Percentiles rank a stretch among this genome's conserved stretches.
Conservation (phyloP, 306 rosid species). For the Corylus heterophylla region DNA sequence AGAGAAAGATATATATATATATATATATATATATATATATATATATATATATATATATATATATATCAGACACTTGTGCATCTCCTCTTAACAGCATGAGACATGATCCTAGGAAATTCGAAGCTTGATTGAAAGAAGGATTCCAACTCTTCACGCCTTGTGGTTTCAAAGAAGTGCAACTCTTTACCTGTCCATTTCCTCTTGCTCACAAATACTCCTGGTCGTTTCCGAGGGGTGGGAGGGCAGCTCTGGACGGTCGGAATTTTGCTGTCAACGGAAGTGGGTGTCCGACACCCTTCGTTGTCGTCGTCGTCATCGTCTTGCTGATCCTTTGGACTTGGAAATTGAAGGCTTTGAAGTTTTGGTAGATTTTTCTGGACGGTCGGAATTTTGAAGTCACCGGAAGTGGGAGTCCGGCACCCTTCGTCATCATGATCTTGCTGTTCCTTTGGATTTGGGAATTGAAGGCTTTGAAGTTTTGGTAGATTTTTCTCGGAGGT, state of each 20-base stretch:
- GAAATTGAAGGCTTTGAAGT: not conserved
- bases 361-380: constrained; percentile 5
- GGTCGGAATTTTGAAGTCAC: not conserved
- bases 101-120: constrained; percentile 26
- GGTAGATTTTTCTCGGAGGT: not conserved
- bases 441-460: too few species aligned
- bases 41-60: not conserved
- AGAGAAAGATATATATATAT: not conserved
- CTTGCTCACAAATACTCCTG: constrained; percentile 9
- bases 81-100: constrained; percentile 36
- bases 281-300: constrained; percentile 54
- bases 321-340: not conserved
- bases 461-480: too few species aligned
- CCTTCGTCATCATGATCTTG: too few species aligned
- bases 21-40: not conserved
- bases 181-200: constrained; percentile 33
- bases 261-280: constrained; percentile 35
- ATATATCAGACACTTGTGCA: constrained; percentile 35
- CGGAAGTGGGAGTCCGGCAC: too few species aligned
- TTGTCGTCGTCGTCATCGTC: constrained; percentile 1
- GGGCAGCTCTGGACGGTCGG: constrained; percentile 47
- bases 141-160: constrained; percentile 49
- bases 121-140: constrained; percentile 47
- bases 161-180: constrained; percentile 34
- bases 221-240: constrained; percentile 47